phyloP scores from a whole-genome alignment of 805 yeast genomes.

The Barnettozyma californica region DNA sequence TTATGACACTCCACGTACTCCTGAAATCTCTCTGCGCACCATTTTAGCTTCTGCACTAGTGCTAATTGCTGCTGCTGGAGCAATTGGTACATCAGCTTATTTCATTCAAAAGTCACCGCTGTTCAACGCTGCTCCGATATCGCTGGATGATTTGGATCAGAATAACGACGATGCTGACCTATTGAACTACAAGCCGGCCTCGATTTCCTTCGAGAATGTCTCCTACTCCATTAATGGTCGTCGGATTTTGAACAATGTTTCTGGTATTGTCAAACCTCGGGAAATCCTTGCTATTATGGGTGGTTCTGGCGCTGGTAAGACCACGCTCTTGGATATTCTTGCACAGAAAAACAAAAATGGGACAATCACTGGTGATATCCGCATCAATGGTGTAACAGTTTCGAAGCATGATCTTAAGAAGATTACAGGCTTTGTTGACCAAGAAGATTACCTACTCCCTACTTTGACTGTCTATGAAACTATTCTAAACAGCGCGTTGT shows the following conservation, averaged over 20 bases:
- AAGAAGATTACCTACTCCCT: conserved; percentile 85
- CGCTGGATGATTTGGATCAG: conserved; percentile 22
- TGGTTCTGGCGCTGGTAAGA: conserved; percentile 98
- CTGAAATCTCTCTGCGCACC: conserved; percentile 39
- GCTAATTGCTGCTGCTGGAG: conserved; percentile 33
- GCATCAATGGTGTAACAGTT: conserved; percentile 63
- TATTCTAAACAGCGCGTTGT: conserved; percentile 82
- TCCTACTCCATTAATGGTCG: conserved; percentile 51
- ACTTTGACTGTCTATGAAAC: conserved; percentile 96
- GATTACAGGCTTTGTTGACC: conserved; percentile 91
- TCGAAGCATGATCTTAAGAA: conserved; percentile 44
- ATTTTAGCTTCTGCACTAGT: conserved; percentile 42
- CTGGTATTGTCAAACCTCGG: conserved; percentile 80
- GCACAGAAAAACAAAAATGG: conserved; percentile 89
- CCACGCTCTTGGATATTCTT: conserved; percentile 84
- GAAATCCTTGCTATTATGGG: conserved; percentile 96
- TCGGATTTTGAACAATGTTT: conserved; percentile 54
- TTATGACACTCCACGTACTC: conserved; percentile 56
- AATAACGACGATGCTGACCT: conserved; percentile 36
- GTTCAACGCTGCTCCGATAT: conserved; percentile 34
- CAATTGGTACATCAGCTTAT: conserved; percentile 35
- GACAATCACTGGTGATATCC: conserved; percentile 54
- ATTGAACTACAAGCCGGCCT: conserved; percentile 56
- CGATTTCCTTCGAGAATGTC: conserved; percentile 70
- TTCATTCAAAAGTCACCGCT: conserved; percentile 58